phyloP scores from a whole-genome alignment of 139 green algal genomes.

The Protoeuglena noctilucae region DNA sequence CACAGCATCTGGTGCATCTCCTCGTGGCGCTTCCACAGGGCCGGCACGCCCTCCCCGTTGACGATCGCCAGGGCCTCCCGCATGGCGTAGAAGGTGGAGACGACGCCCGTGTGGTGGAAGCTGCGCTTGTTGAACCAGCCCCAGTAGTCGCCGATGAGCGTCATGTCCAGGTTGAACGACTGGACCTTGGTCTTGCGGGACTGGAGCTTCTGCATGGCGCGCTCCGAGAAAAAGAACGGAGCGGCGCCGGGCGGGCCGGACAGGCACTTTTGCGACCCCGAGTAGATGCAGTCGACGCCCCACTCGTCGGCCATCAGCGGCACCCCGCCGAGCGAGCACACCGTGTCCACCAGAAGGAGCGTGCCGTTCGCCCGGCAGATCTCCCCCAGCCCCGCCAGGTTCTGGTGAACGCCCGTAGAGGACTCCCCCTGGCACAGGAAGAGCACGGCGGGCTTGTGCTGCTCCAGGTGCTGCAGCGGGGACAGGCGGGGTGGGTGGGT shows the following conservation, averaged over 20 bases:
- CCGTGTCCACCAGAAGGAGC: constrained; percentile 85
- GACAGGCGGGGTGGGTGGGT: too few species aligned
- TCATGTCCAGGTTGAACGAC: constrained; percentile 72
- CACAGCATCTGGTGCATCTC: constrained; percentile 46
- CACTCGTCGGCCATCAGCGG: constrained; percentile 49
- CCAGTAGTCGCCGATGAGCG: constrained; percentile 51
- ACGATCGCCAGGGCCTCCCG: constrained; percentile 64
- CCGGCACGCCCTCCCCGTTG: constrained; percentile 46
- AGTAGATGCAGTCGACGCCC: constrained; percentile 74
- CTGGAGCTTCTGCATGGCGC: constrained; percentile 56
- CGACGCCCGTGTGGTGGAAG: constrained; percentile 66
- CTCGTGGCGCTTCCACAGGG: constrained; percentile 43
- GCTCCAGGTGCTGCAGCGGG: constrained; percentile 30
- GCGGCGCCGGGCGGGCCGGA: constrained; percentile 52
- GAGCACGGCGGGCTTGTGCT: constrained; percentile 64
- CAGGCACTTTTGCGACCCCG: constrained; percentile 76
- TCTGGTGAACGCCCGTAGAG: constrained; percentile 65
- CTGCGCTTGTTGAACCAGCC: constrained; percentile 51
- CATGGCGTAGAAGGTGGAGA: constrained; percentile 68
- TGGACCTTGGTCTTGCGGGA: constrained; percentile 50
- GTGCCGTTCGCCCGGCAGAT: constrained; percentile 54
- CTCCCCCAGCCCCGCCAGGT: constrained; percentile 52
- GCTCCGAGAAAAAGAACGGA: constrained; percentile 51
- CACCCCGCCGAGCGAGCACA: constrained; percentile 73
- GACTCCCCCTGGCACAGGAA: constrained; percentile 80